Evolutionary conservation across 768 basidiomycete species (phyloP).

Genomic region (Leccinum arenicola): DNA sequence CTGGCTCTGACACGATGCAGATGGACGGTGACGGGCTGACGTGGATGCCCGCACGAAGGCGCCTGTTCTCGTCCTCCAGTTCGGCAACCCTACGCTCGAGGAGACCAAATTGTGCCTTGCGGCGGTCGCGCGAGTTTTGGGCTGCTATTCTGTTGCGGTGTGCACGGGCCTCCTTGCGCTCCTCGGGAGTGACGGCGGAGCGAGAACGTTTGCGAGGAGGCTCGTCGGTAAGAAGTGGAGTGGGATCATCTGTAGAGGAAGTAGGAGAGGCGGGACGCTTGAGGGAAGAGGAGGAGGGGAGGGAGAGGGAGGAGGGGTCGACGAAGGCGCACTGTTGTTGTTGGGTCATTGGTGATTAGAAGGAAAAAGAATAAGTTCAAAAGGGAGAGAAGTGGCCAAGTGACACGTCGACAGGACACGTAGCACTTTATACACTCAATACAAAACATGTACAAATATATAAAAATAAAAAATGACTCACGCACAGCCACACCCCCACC

Average conservation of each 20-base stretch:
- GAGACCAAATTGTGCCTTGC: conserved; percentile 76
- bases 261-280: conserved; percentile 30
- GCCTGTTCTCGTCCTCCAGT: conserved; percentile 82
- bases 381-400: conserved; percentile 4
- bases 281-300: conserved; percentile 35
- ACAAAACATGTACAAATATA: conserved; percentile 22
- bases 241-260: conserved; percentile 16
- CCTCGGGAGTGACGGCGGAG: conserved; percentile 60
- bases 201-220: conserved; percentile 77
- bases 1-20: conserved; percentile 15
- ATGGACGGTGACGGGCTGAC: conserved; percentile 23
- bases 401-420: conserved; percentile 31
- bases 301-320: conserved; percentile 39
- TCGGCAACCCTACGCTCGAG: conserved; percentile 68
- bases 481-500: background rate
- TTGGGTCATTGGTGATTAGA: conserved; percentile 18
- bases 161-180: conserved; percentile 83
- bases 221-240: conserved; percentile 26
- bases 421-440: conserved; percentile 29
- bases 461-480: conserved; percentile 8
- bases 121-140: conserved; percentile 87
- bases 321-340: conserved; percentile 29
- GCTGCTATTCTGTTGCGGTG: conserved; percentile 93
- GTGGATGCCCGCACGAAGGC: conserved; percentile 55
- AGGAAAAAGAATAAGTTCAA: conserved; percentile 20